These are phyloP conservation scores for Leishmania martiniquensis DNA, from an alignment of 208 protist species.

Conservation along the genomic window DNA sequence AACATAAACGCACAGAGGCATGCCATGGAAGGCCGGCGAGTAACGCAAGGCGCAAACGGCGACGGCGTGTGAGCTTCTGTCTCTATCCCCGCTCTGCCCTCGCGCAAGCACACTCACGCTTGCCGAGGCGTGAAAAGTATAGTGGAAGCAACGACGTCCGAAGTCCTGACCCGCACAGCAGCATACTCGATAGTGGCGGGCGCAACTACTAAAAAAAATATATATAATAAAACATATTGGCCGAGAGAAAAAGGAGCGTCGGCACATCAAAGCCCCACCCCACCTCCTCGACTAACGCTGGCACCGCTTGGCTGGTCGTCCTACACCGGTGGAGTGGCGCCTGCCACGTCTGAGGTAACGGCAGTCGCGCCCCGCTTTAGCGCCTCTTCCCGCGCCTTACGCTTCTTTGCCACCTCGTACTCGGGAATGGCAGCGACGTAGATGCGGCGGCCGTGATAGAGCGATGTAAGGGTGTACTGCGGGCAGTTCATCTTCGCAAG, in stretches of 20 bases:
- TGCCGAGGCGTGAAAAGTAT: neutral
- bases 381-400: conserved; percentile 19
- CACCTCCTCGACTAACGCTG: neutral
- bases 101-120: neutral
- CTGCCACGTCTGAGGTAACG: neutral
- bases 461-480: conserved; percentile 84
- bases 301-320: neutral
- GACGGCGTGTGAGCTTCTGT: neutral
- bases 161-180: too few species aligned
- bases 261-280: neutral
- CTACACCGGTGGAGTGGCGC: neutral
- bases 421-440: conserved; percentile 84
- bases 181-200: neutral
- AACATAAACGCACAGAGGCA: neutral
- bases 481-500: conserved; percentile 80
- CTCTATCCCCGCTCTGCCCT: neutral
- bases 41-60: neutral
- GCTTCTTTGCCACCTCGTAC: conserved; percentile 67
- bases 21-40: neutral
- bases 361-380: neutral
- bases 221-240: neutral
- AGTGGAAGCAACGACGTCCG: neutral
- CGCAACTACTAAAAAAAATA: too few species aligned
- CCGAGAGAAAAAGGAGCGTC: neutral
- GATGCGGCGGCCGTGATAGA: conserved; percentile 63